Evolutionary conservation across 164 flowering plant genomes (phyloP).

Genomic region (Tinospora cordifolia): DNA sequence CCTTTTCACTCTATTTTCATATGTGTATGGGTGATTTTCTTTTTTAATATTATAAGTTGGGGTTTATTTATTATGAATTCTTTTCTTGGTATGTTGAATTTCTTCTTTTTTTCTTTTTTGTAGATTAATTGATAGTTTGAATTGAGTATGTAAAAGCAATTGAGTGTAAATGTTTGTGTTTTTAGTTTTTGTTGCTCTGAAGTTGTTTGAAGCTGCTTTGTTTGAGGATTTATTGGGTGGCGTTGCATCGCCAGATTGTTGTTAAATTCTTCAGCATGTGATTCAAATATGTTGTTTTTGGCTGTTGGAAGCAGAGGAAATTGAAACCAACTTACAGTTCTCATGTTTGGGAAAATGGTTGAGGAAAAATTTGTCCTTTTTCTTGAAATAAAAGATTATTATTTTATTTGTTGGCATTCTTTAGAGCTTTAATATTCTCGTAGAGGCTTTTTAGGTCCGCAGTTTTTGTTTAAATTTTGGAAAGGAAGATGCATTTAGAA

Average conservation of each 20-base stretch:
- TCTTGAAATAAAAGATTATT: not conserved
- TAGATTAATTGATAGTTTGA: not conserved
- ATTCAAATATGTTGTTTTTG: not conserved
- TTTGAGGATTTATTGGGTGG: not conserved
- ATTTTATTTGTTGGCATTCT: not conserved
- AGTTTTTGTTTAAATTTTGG: not conserved
- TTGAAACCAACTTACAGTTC: not conserved
- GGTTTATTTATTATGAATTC: not conserved
- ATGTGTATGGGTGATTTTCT: not conserved
- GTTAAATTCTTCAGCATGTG: not conserved
- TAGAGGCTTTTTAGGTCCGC: not conserved
- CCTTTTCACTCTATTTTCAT: not conserved
- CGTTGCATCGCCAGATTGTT: not conserved
- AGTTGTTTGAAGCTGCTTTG: not conserved
- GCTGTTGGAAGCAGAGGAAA: not conserved
- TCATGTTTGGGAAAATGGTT: not conserved
- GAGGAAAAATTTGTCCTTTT: not conserved
- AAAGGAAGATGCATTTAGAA: not conserved
- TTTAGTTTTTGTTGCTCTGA: not conserved
- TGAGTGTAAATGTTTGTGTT: not conserved
- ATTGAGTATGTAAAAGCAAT: slow-evolving; percentile 2
- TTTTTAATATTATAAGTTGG: not conserved
- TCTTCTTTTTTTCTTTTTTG: too few relatives aligned
- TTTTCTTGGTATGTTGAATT: not conserved
- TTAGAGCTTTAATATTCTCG: not conserved